Evolutionary conservation across 2,329 filamentous ascomycete genomes (phyloP).

Genomic region (Pseudogymnoascus destructans): DNA sequence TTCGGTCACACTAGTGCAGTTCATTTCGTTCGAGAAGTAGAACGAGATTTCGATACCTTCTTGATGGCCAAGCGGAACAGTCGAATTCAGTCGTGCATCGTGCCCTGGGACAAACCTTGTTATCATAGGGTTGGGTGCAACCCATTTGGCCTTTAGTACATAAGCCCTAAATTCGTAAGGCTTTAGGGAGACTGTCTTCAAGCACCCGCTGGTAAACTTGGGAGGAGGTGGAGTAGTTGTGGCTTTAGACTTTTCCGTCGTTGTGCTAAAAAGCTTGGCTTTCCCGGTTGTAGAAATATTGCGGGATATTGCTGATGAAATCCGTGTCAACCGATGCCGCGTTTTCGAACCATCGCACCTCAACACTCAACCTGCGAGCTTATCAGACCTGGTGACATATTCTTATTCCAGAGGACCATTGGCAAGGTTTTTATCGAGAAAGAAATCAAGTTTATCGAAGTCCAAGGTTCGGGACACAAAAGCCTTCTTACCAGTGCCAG

Average conservation of each 20-base stretch:
- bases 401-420: conserved; percentile 2
- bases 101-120: conserved; percentile 44
- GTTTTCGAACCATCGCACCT: no score
- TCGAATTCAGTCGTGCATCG: conserved; percentile 39
- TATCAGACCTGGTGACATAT: conserved; percentile 9
- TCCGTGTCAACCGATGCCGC: no score
- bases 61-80: conserved; percentile 15
- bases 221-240: not conserved
- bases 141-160: conserved; percentile 38
- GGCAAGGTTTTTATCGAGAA: conserved; percentile 1
- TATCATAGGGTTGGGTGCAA: conserved; percentile 40
- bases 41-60: conserved; percentile 33
- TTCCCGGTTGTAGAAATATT: conserved; percentile 5
- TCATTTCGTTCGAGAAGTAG: conserved; percentile 47
- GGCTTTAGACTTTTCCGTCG: not conserved
- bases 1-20: conserved; percentile 39
- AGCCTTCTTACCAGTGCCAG: not conserved
- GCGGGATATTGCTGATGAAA: no score
- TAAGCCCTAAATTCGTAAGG: conserved; percentile 44
- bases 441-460: conserved; percentile 6
- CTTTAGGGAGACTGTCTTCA: conserved; percentile 35
- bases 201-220: conserved; percentile 26
- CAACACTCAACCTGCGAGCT: no score
- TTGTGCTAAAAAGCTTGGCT: not conserved
- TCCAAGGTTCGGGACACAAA: not conserved